Evolutionary conservation across 306 rosid species (phyloP).

Genomic region (Gynostemma pentaphyllum): DNA sequence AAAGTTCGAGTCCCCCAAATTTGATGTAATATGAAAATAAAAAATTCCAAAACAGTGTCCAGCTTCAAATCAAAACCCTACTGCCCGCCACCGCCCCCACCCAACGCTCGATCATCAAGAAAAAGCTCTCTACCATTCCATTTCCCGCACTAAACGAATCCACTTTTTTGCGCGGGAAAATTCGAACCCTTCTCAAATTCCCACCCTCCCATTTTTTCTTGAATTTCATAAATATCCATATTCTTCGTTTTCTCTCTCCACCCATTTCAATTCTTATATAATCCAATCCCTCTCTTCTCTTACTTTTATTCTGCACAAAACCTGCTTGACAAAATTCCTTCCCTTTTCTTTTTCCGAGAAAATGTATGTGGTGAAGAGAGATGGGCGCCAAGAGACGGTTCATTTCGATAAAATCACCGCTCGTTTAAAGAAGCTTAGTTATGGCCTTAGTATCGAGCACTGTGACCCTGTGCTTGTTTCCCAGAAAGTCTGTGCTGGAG

Average conservation of each 20-base stretch:
- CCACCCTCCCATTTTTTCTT: constrained; percentile 16
- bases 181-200: constrained; percentile 13
- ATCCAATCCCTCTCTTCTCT: neutral
- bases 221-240: neutral
- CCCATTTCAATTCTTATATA: constrained; percentile 8
- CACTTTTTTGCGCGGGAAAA: constrained; percentile 23
- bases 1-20: no score
- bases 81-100: neutral
- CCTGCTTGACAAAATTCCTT: constrained; percentile 43
- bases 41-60: no score
- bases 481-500: constrained; percentile 93
- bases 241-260: neutral
- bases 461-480: constrained; percentile 82
- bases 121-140: neutral
- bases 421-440: constrained; percentile 83
- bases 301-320: constrained; percentile 7
- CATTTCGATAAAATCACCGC: constrained; percentile 95
- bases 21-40: no score
- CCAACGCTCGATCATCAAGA: neutral
- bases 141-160: neutral
- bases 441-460: constrained; percentile 69
- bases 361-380: constrained; percentile 88
- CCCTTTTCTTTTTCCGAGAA: neutral
- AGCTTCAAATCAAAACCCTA: neutral
- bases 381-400: constrained; percentile 81